Base-by-base conservation (phyloP, 108 stramenopile genomes). In the Chaetoceros tenuissimus region DNA sequence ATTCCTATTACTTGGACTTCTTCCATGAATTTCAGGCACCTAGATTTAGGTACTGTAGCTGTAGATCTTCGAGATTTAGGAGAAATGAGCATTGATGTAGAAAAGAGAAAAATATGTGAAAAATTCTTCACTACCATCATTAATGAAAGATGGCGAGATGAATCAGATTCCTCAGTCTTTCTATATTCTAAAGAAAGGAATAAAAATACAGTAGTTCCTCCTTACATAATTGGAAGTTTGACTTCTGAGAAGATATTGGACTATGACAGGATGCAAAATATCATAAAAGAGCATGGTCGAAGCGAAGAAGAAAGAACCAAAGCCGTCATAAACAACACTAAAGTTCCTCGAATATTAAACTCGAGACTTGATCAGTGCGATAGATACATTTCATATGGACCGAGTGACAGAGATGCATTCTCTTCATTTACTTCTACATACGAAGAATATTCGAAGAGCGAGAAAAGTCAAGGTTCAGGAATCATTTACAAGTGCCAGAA, bases 81-180 rank as follows among this genome's bases (percentile, higher is more conserved):
- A 24, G 3, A n/a, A 8, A n/a, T 58, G 5, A 43, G 19, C 19
- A 49, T 75, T 51, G 54, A 48, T 5, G 40, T 30, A 0, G 23
- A 46, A 16, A 48, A 82, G 18, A 57, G 60, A 51, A 13, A 40
- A 28, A 7, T 52, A 3, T 46, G 69, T 0, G 28, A 51, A 21
- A 26, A 69, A 13, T 71, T 75, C 29, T 77, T 75, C 45, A 30
- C 46, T 1, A 10, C 73, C 19, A 25, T 84, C 24, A 63, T 75
- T 26, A 71, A 75, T 62, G 62, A 52, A 31, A 44, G 82, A 51
- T 84, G 82, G 82, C 53, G 71, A 3, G 57, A 69, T 25, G 56
- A 61, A 23, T 67, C 51, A 29, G 51, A 53, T 3, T 44, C 64
- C 17, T 43, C 49, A 16, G 57, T 51, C 52, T 74, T 73, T 51